A percentile compares a stretch with the other conserved stretches of the same genome.
Evolutionary conservation across 228 moss, liverwort and hornwort species (phyloP).

Genomic region (Sphagnum magellanicum): DNA sequence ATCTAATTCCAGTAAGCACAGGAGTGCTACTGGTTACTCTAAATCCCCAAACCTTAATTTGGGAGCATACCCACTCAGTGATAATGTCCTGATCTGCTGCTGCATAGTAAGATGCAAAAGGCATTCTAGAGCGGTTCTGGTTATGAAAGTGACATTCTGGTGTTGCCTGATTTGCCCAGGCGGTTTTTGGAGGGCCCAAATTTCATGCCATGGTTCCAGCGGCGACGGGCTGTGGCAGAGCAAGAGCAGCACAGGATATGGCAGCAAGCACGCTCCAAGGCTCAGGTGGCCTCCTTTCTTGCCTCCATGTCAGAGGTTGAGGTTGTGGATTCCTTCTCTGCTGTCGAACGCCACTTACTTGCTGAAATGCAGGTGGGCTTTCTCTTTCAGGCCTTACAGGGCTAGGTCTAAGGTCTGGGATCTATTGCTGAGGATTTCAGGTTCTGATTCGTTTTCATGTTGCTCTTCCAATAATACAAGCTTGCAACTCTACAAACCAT

Average conservation of each 20-base stretch:
- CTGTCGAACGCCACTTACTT: slow-evolving; percentile 88
- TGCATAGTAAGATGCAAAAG: no score
- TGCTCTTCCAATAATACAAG: neutral
- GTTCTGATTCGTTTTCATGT: neutral
- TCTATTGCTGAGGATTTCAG: neutral
- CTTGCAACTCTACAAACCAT: no score
- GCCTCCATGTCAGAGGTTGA: slow-evolving; percentile 89
- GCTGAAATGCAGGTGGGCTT: slow-evolving; percentile 75
- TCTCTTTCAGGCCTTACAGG: neutral
- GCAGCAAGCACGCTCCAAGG: slow-evolving; percentile 87
- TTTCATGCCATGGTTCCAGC: slow-evolving; percentile 99
- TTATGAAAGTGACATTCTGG: neutral
- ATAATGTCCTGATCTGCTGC: no score
- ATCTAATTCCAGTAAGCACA: no score
- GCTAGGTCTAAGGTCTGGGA: neutral
- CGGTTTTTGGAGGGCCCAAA: slow-evolving; percentile 89
- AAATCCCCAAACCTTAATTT: no score
- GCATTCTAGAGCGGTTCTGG: no score
- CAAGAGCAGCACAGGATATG: slow-evolving; percentile 96
- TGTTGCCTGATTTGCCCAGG: slow-evolving; percentile 23
- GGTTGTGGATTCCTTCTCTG: slow-evolving; percentile 87
- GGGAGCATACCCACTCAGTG: no score
- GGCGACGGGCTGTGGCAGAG: slow-evolving; percentile 95
- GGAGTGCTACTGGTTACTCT: no score
- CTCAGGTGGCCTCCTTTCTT: slow-evolving; percentile 73